Evolutionary conservation across 768 basidiomycete genomes (phyloP), one percentile per base, ranked within the genome.

Genomic region (Tephrocybe sp.): DNA sequence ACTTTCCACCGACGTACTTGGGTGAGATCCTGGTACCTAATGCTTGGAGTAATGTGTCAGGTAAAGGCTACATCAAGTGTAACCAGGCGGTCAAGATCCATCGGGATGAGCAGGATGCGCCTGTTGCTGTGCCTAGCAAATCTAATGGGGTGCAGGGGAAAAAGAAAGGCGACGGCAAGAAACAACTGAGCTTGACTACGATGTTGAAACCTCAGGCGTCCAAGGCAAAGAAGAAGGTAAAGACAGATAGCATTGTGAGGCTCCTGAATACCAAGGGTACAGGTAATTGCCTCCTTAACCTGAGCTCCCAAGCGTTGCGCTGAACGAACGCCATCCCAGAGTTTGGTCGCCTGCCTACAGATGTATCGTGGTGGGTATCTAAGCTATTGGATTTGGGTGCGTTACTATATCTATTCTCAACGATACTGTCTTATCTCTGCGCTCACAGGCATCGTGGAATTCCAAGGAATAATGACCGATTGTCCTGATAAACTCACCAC

Each of bases 31-130:
- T 89, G 9, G 76, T 89, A 19, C 75, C 77, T 18, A 84, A 87
- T 58, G 88, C 86, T 9, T 91, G 86, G 86, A 88, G 86, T 54
- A 90, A 83, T 33, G 84, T 78, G 12, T 84, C 79, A 42, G 88
- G 88, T 1, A 80, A 75, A 57, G 84, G 84, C 3, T 88, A 89
- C 52, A 71, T 88, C 30, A 82, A 82, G 52, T 52, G 68, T 18
- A 78, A 79, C n/a, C 88, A 90, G n/a, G 61, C 72, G 19, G 67
- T 90, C 19, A 58, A 61, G 40, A 69, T 89, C 9, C 76, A 80
- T 57, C 75, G 86, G 37, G 84, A 89, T 38, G 66, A 61, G 30
- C 65, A 64, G 8, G 69, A 75, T 2, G 71, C 72, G 38, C 23
- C 59, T 12, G 64, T 64, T 47, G 37, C 57, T 25, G 61, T 46